Evolutionary conservation across 2,329 filamentous ascomycete genomes (phyloP).

Genomic region (Aspergillus vadensis): DNA sequence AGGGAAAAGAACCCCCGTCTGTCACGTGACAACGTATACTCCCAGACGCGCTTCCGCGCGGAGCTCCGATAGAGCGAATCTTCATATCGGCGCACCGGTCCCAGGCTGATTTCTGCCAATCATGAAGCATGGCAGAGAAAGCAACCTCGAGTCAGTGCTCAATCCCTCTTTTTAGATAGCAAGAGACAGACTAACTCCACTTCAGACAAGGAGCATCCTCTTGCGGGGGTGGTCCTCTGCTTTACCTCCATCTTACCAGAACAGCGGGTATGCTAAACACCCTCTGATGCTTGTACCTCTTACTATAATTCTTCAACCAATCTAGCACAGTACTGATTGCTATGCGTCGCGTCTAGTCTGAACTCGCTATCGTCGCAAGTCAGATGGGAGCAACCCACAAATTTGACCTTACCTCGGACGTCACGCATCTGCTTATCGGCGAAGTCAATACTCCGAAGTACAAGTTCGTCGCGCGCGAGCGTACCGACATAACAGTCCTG

Average conservation of each 20-base stretch:
- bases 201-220: conserved; percentile 62
- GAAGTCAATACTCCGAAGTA: conserved; percentile 91
- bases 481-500: conserved; percentile 83
- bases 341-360: conserved; percentile 33
- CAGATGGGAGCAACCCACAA: conserved; percentile 87
- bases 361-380: conserved; percentile 53
- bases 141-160: conserved; percentile 35
- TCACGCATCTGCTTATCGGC: conserved; percentile 91
- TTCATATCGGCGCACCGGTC: conserved; percentile 8
- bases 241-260: conserved; percentile 84
- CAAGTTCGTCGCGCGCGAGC: conserved; percentile 86
- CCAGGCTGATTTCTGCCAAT: conserved; percentile 18
- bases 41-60: conserved; percentile 7
- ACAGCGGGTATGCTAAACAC: conserved; percentile 61
- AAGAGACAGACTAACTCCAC: conserved; percentile 21
- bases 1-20: too few species aligned
- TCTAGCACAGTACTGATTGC: background rate
- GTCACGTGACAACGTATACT: conserved; percentile 11
- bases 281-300: conserved; percentile 19
- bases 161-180: background rate
- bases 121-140: conserved; percentile 47
- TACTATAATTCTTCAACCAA: background rate
- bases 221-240: conserved; percentile 76
- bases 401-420: conserved; percentile 91
- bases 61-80: conserved; percentile 10